phyloP scores from a whole-genome alignment of 1,284 basidiomycete genomes.

The Ceratobasidium sp. region DNA sequence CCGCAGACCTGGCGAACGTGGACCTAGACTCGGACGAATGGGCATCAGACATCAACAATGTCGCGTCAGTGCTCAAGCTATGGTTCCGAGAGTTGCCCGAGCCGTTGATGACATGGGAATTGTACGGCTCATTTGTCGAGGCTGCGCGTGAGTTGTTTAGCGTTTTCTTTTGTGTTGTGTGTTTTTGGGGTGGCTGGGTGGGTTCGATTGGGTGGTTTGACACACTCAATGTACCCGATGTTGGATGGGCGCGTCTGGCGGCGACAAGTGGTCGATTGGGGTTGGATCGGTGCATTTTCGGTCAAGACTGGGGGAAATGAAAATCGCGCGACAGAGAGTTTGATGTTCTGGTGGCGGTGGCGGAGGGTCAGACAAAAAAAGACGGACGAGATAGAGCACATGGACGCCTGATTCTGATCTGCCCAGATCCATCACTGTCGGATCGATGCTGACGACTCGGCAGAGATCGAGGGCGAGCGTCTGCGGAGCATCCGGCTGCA shows the following conservation, averaged over 20 bases:
- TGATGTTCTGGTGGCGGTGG: slow-evolving; percentile 1
- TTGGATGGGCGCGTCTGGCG: too few species aligned
- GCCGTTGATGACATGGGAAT: slow-evolving; percentile 84
- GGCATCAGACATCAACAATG: slow-evolving; percentile 94
- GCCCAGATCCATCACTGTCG: too few species aligned
- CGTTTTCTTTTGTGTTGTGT: slow-evolving; percentile 17
- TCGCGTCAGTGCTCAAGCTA: slow-evolving; percentile 91
- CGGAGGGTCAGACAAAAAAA: not conserved
- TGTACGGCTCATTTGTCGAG: slow-evolving; percentile 94
- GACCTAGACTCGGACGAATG: slow-evolving; percentile 90
- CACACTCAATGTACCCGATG: too few species aligned
- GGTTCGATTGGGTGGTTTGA: not conserved
- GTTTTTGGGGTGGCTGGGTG: not conserved
- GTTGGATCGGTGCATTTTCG: slow-evolving; percentile 3
- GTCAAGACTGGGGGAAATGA: not conserved
- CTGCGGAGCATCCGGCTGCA: slow-evolving; percentile 94
- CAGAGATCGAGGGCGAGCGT: slow-evolving; percentile 93
- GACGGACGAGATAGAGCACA: too few species aligned
- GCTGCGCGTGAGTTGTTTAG: slow-evolving; percentile 85
- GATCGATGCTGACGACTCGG: not conserved
- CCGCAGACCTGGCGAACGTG: slow-evolving; percentile 77
- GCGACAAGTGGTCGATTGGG: slow-evolving; percentile 1
- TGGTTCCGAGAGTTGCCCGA: slow-evolving; percentile 98
- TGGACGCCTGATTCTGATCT: too few species aligned
- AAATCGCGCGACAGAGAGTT: not conserved